Conservation (phyloP, 2,329 filamentous ascomycete species). For the Zymoseptoria tritici region DNA sequence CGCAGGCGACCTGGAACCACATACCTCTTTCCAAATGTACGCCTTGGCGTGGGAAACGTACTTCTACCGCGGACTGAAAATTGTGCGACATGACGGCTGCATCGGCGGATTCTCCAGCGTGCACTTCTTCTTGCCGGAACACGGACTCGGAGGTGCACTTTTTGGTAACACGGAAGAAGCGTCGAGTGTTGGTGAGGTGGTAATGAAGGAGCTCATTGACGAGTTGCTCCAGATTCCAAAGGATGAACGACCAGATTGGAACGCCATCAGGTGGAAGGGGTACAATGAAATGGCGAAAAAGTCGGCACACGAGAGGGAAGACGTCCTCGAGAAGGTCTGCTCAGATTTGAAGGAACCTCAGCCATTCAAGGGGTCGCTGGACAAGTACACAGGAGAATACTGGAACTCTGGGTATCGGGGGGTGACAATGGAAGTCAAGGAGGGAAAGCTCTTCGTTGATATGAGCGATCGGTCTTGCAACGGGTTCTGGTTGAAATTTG, state of each 20-base stretch:
- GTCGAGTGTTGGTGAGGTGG: conserved; percentile 5
- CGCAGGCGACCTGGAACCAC: conserved; percentile 11
- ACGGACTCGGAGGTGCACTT: conserved; percentile 26
- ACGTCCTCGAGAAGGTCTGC: conserved; percentile 7
- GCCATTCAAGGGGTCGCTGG: conserved; percentile 14
- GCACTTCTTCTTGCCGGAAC: conserved; percentile 25
- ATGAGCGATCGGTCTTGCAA: conserved; percentile 27
- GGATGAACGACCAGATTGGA: conserved; percentile 15
- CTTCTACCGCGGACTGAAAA: conserved; percentile 25
- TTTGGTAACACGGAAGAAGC: conserved; percentile 24
- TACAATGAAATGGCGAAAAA: background rate
- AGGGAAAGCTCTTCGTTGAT: conserved; percentile 27
- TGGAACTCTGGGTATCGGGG: conserved; percentile 24
- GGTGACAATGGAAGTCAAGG: conserved; percentile 21
- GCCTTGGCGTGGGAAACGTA: conserved; percentile 24
- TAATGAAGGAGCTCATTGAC: conserved; percentile 23
- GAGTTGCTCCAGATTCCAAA: conserved; percentile 15
- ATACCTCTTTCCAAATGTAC: conserved; percentile 21
- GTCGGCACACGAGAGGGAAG: conserved; percentile 2
- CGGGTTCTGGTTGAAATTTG: conserved; percentile 27
- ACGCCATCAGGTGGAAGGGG: conserved; percentile 4
- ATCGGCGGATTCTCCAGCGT: conserved; percentile 24
- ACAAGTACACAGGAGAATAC: conserved; percentile 21
- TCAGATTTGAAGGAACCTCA: conserved; percentile 6
- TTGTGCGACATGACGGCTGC: conserved; percentile 26